Base-by-base conservation (phyloP, 768 basidiomycete species). In the Coprinopsis cinerea region DNA sequence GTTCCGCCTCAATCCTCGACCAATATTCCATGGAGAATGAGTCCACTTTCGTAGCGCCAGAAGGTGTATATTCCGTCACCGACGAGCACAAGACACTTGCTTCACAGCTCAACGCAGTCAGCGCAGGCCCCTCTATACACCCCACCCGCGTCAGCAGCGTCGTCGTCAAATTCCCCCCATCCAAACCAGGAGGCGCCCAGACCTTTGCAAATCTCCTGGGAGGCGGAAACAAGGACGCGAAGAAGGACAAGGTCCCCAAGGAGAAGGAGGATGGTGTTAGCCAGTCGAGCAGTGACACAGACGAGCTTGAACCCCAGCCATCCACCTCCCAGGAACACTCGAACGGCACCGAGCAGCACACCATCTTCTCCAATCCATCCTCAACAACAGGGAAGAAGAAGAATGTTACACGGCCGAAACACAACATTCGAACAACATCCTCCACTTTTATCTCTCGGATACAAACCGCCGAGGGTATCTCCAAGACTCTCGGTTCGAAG, bases 381-480 rank as follows among this genome's bases (percentile, higher is more conserved):
- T 49, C 61, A 1, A 63, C 66, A 6, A 18, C 37, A 15, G 78
- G 78, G 47, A 88, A 87, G 74, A 85, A 83, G 69, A 81, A 83
- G 53, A 61, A 69, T 6, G 61, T 67, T 20, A 69, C 84, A 7
- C 75, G 88, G 26, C 91, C 92, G n/a, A 94, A 90, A 64, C 90
- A 91, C 56, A 95, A 88, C 59, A 83, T 96, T 56, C 78, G 88
- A 47, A 91, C 91, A 0, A 92, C 92, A 1, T 91, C 86, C 4
- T 95, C 94, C 20, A 89, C 89, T 1, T 97, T 97, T 65, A 87
- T 97, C 55, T 86, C 89, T 2, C 80, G 93, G 25, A 71, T 92
- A 42, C 92, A 95, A 57, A 83, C 78, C 48, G 73, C 78, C 35
- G 93, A 96, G 61, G 88, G 86, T 39, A 67, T 91, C 49, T 75